Evolutionary conservation across 192 early-diverging fungal genomes (phyloP), one percentile per base, ranked within the genome.

Genomic region (Rhizoclosmatium globosum): DNA sequence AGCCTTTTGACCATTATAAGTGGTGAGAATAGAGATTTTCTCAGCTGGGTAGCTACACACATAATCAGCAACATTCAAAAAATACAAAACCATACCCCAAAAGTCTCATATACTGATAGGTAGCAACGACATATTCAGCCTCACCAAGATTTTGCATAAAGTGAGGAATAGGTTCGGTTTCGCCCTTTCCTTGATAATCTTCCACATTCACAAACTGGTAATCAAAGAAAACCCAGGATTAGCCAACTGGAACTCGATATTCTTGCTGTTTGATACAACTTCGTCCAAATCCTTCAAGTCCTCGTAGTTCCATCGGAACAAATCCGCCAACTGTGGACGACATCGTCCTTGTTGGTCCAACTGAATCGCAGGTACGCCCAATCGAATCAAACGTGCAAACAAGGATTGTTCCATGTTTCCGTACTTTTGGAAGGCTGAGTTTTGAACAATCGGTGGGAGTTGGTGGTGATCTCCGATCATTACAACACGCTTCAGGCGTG

Each of bases 401-500:
- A 99, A 83, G 71, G 91, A 93, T 86, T 99, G 97, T 82, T 98
- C 97, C 94, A 99, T 92, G 76, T 96, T 94, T 60, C 92, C 92
- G 76, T 94, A 96, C 61, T 91, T 86, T 72, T 93, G 92, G 81
- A 99, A 92, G 0, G 93, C 94, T 57, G 84, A 84, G 80, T 93
- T 95, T 84, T 96, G 93, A 7, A 99, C 97, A 11, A 99, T 95
- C 39, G 97, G 98, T 21, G 97, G 97, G 41, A 99, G 82, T 79
- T 99, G 98, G 79, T 97, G 91, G 81, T 98, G 97, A 81, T 99
- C 98, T 44, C 98, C 98, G 77, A 99, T 98, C 84, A 99, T 66
- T 17, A 99, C 91, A 4, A 99, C 91, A 15, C 98, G 93, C 84
- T 95, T 91, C 46, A 99, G 82, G 0, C 92, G 90, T n/a, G 82